phyloP scores from a whole-genome alignment of 495 filamentous ascomycete species.

The Articulospora tetracladia region DNA sequence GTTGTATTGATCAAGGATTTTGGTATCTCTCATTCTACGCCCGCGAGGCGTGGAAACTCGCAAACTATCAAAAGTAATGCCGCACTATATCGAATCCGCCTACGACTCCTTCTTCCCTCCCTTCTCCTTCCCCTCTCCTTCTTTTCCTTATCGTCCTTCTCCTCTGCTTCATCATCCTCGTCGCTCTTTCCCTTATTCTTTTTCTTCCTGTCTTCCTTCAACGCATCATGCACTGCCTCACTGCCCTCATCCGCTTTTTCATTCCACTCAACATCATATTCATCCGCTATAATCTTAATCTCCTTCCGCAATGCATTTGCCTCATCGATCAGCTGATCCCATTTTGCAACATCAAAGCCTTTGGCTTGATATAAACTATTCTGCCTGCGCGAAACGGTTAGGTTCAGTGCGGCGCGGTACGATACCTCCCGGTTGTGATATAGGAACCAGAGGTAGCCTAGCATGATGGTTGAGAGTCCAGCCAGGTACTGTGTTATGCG shows the following conservation, averaged over 20 bases:
- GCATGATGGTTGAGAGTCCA: slow-evolving; percentile 77
- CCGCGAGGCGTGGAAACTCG: too few species aligned
- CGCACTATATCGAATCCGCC: too few species aligned
- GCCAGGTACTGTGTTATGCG: slow-evolving; percentile 58
- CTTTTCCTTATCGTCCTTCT: slow-evolving; percentile 35
- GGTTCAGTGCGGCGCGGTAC: slow-evolving; percentile 79
- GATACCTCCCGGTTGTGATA: slow-evolving; percentile 88
- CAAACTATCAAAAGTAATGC: too few species aligned
- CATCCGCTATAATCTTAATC: slow-evolving; percentile 74
- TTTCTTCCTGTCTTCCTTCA: slow-evolving; percentile 57
- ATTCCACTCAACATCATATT: slow-evolving; percentile 96
- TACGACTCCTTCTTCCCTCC: slow-evolving; percentile 37
- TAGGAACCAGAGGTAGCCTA: slow-evolving; percentile 89
- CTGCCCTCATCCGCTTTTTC: slow-evolving; percentile 74
- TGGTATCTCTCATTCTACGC: too few species aligned
- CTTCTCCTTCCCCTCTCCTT: slow-evolving; percentile 30
- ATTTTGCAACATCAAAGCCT: slow-evolving; percentile 71
- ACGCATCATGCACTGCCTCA: slow-evolving; percentile 64
- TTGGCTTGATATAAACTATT: slow-evolving; percentile 67
- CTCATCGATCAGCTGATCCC: slow-evolving; percentile 77
- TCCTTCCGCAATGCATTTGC: slow-evolving; percentile 76
- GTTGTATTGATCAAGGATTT: too few species aligned
- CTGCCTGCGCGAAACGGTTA: slow-evolving; percentile 77
- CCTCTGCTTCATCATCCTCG: slow-evolving; percentile 27
- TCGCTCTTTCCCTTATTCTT: slow-evolving; percentile 41